A percentile compares a stretch with the other conserved stretches of the same genome.
Evolutionary conservation across 2,329 filamentous ascomycete species (phyloP).

Genomic region (Colletotrichum musicola): DNA sequence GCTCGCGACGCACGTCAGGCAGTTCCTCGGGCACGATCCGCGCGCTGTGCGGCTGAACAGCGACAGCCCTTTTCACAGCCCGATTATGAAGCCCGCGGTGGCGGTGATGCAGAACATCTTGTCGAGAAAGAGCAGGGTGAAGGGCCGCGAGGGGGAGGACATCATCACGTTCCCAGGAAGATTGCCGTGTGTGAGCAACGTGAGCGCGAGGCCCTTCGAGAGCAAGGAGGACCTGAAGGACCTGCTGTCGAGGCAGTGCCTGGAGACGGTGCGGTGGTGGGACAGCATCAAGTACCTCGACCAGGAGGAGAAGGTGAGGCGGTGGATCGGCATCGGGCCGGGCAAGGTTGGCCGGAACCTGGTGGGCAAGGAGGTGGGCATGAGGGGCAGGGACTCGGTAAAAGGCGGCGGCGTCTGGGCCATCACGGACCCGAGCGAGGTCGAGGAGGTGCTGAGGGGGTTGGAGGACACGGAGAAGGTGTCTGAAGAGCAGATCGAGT

Average conservation of each 20-base stretch:
- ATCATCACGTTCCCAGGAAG: conserved; percentile 80
- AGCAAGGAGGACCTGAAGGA: conserved; percentile 82
- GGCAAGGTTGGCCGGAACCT: conserved; percentile 94
- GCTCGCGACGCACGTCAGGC: conserved; percentile 84
- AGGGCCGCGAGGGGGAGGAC: conserved; percentile 68
- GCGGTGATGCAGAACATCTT: conserved; percentile 79
- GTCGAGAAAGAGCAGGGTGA: conserved; percentile 66
- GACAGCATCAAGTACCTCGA: conserved; percentile 92
- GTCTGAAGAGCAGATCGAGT: conserved; percentile 61
- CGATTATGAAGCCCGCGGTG: conserved; percentile 89
- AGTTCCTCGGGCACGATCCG: conserved; percentile 93
- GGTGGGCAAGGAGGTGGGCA: conserved; percentile 94
- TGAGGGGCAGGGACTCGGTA: conserved; percentile 80
- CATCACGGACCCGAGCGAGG: conserved; percentile 82
- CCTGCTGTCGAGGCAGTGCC: conserved; percentile 81
- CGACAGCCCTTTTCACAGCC: conserved; percentile 91
- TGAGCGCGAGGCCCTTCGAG: conserved; percentile 82
- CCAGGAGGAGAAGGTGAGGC: conserved; percentile 81
- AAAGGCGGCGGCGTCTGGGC: conserved; percentile 96
- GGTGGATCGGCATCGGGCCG: conserved; percentile 93
- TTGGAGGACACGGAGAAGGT: conserved; percentile 73
- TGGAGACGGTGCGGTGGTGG: conserved; percentile 97
- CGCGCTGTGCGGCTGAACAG: conserved; percentile 87
- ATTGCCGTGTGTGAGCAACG: conserved; percentile 87
- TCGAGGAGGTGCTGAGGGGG: conserved; percentile 75